Base-by-base conservation (phyloP, 768 basidiomycete species). In the Amanita rimosa region DNA sequence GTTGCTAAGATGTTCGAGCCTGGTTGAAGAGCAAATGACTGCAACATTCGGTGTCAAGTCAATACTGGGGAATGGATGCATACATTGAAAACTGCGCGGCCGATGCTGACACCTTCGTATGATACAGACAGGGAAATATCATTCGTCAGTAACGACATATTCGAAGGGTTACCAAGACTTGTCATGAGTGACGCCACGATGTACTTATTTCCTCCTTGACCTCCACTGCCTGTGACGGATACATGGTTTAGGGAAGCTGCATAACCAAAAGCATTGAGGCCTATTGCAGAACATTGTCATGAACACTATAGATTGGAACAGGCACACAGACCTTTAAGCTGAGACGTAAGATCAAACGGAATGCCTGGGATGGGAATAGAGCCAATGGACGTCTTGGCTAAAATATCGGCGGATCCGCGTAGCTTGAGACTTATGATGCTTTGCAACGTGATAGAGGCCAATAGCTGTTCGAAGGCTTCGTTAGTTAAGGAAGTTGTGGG, bases 341-440 rank as follows among this genome's bases (percentile, higher is more conserved):
- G 61, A 5, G 83, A 81, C 3, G 66, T 57, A 11, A 86, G 79
- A 44, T 75, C 67, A 60, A 86, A 81, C 0, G 74, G 69, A 54
- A 87, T 80, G 5, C 74, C 75, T 3, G 72, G 65, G 52, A 88
- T 84, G 3, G 77, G 76, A 9, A 86, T 70, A 55, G 84, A 62
- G 10, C 85, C 85, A 33, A 85, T 78, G 3, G 74, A 57, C 1
- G 83, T 84, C 49, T 70, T 73, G 6, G 73, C 83, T 13, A 67
- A 68, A 22, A 85, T 76, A 56, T 81, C 68, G 1, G 78, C 76
- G 3, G 70, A 65, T 6, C 83, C 83, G 34, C 68, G 72, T 19
- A 85, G 63, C 0, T 67, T 68, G 16, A 85, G 67, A 17, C 65
- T 59, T 5, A 77, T 63, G 3, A 60, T 60, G 27, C 63, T 55